Conservation (phyloP, 2,329 filamentous ascomycete species). For the Chrysoporthe cubensis region DNA sequence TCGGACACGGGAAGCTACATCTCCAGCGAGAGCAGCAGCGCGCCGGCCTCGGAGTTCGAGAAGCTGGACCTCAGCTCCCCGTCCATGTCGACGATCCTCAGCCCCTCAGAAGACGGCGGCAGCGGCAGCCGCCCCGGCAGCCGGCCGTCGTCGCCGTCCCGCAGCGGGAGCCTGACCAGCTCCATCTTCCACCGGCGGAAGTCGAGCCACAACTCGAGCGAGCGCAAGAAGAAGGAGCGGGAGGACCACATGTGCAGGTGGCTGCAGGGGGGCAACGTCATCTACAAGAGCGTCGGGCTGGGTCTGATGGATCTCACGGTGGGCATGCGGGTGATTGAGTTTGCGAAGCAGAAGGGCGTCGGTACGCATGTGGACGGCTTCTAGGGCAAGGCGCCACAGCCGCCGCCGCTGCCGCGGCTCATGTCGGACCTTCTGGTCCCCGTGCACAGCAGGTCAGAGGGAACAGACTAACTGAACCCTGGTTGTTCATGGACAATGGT, state of each 20-base stretch:
- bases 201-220: constrained; percentile 35
- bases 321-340: constrained; percentile 59
- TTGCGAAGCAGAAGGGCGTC: constrained; percentile 59
- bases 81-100: constrained; percentile 48
- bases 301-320: constrained; percentile 70
- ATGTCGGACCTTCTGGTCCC: constrained; percentile 21
- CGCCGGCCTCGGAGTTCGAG: constrained; percentile 43
- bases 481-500: no score
- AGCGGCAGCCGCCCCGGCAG: constrained; percentile 16
- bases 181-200: constrained; percentile 38
- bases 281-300: constrained; percentile 71
- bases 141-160: constrained; percentile 20
- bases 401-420: constrained; percentile 12
- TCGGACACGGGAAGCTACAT: constrained; percentile 24
- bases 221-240: constrained; percentile 45
- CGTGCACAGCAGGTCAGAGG: neutral
- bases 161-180: constrained; percentile 35
- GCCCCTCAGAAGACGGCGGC: constrained; percentile 26
- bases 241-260: constrained; percentile 58
- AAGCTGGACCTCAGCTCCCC: constrained; percentile 36
- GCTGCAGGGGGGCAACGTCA: constrained; percentile 65
- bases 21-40: constrained; percentile 32
- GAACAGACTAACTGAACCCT: neutral
- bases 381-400: constrained; percentile 35
- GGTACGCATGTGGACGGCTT: constrained; percentile 59